Evolutionary conservation across 352 stramenopile genomes (phyloP), one percentile per base, ranked within the genome.

Genomic region (Thalassiosira tumida): DNA sequence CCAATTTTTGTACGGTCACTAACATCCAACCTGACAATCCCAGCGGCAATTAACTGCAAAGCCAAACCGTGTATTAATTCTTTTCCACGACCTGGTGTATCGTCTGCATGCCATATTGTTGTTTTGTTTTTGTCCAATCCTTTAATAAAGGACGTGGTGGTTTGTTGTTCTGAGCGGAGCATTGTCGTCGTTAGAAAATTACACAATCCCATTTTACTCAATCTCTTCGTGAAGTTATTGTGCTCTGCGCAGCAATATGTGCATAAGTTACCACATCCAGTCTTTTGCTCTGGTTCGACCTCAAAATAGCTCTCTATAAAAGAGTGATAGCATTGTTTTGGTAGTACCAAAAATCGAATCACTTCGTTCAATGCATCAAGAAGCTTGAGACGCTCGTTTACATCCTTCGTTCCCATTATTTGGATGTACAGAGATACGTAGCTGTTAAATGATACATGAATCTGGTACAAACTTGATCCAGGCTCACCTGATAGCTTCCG

Each of bases 261-360:
- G 74, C 84, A 90, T 15, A 26, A 69, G 15, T 65, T 51, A 24
- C 26, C n/a, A 47, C 84, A 90, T 43, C 21, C 2, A 26, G 40
- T 1, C 40, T 69, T 67, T 2, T 6, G 3, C 14, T 26, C 17
- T n/a, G 29, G n/a, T 15, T 17, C 10, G 0, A 24, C 29, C 33
- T 90, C 67, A 40, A 90, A 90, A 40, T 90, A 83, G 13, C n/a
- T 31, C 29, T 90, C 75, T 0, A 86, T 69, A 31, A 77, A 21
- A 29, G 35, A 65, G 62, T 86, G 75, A 43, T 90, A 90, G 21
- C 84, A 90, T n/a, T 41, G 14, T 17, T 54, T 1, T n/a, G 75
- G 75, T 50, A 65, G 13, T 21, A 90, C 26, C 1, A 90, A 29
- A n/a, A 74, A 70, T 24, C 40, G 21, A 0, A 86, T 1, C 26